A percentile compares a stretch with the other conserved stretches of the same genome.
Evolutionary conservation across 2,329 filamentous ascomycete species (phyloP).

Genomic region (Xylariaceae sp.): DNA sequence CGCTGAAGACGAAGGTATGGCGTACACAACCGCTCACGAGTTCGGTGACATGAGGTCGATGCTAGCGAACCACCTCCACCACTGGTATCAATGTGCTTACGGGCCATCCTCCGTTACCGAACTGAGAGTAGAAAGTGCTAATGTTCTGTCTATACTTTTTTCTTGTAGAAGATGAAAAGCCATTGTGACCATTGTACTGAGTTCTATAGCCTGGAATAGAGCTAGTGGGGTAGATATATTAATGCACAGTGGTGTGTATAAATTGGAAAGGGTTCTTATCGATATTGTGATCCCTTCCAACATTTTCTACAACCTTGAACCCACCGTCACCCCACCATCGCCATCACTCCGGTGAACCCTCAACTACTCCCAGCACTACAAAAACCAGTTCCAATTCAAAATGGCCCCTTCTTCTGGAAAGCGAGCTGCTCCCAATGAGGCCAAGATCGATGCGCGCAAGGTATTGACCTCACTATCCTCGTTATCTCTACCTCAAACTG

Average conservation of each 20-base stretch:
- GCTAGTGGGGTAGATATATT: slow-evolving; percentile 17
- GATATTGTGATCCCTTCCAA: slow-evolving; percentile 18
- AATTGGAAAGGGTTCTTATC: slow-evolving; percentile 16
- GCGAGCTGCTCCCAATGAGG: slow-evolving; percentile 19
- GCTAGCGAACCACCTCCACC: too few species aligned
- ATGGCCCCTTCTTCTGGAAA: slow-evolving; percentile 31
- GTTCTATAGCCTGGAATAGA: too few species aligned
- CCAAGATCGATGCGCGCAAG: slow-evolving; percentile 28
- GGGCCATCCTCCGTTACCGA: too few species aligned
- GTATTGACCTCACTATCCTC: slow-evolving; percentile 15
- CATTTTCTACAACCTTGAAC: slow-evolving; percentile 22
- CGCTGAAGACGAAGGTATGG: too few species aligned
- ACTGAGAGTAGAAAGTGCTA: too few species aligned
- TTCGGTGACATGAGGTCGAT: too few species aligned
- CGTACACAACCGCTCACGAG: too few species aligned
- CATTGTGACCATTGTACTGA: too few species aligned
- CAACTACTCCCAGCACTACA: slow-evolving; percentile 3
- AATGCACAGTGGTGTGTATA: slow-evolving; percentile 7
- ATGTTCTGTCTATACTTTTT: too few species aligned
- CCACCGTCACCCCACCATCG: slow-evolving; percentile 24
- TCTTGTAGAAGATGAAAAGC: too few species aligned
- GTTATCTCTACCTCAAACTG: background rate
- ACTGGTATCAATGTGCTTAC: too few species aligned
- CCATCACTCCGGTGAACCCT: slow-evolving; percentile 9
- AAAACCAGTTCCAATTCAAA: too few species aligned